Evolutionary conservation across 306 rosid genomes (phyloP).

Genomic region (Lablab purpureus): DNA sequence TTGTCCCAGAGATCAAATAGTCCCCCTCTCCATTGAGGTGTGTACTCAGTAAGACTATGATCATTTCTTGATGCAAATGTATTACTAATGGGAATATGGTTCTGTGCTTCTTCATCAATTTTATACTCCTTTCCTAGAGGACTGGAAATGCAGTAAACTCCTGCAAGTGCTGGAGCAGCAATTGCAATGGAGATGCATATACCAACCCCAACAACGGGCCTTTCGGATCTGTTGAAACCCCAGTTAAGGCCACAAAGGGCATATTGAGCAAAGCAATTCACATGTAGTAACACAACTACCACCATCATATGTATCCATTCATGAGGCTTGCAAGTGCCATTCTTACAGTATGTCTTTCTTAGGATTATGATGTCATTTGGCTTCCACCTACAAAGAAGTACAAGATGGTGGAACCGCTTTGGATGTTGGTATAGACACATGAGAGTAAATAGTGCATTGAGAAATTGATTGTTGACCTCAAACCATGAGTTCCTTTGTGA

Average conservation of each 20-base stretch:
- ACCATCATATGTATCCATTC: constrained; percentile 63
- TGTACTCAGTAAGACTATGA: constrained; percentile 44
- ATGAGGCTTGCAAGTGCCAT: constrained; percentile 61
- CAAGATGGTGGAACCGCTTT: constrained; percentile 59
- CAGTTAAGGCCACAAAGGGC: constrained; percentile 70
- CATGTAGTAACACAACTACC: constrained; percentile 62
- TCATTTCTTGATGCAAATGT: constrained; percentile 50
- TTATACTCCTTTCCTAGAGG: constrained; percentile 67
- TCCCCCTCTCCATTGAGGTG: constrained; percentile 67
- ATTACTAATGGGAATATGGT: constrained; percentile 3
- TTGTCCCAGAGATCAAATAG: constrained; percentile 55
- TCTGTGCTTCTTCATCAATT: constrained; percentile 53
- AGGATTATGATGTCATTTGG: constrained; percentile 53
- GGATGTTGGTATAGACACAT: constrained; percentile 72
- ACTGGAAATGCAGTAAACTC: constrained; percentile 55
- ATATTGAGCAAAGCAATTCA: constrained; percentile 71
- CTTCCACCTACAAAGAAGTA: constrained; percentile 66
- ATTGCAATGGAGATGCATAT: constrained; percentile 62
- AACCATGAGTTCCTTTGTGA: constrained; percentile 62
- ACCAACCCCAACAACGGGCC: constrained; percentile 59
- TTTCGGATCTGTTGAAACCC: constrained; percentile 53
- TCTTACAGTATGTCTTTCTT: constrained; percentile 56
- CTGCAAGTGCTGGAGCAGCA: constrained; percentile 58
- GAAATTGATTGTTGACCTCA: constrained; percentile 70
- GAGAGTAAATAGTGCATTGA: constrained; percentile 76